Base-by-base conservation (phyloP, 495 filamentous ascomycete species). In the Monascus purpureus region DNA sequence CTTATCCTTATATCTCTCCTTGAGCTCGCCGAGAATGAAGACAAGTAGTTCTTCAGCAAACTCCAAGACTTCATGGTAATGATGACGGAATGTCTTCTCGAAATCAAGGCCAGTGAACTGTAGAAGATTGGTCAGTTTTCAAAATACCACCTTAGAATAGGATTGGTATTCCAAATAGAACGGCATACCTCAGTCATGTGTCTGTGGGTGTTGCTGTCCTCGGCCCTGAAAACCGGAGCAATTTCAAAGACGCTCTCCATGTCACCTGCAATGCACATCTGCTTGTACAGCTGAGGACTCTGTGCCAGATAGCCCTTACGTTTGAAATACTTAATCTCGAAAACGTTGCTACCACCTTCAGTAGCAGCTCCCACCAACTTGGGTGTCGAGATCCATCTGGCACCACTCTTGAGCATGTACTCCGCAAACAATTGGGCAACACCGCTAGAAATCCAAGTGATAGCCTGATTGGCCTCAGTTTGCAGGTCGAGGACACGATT, bases 211-310 rank as follows among this genome's bases (percentile, higher is more conserved):
- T 94, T 94, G 34, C 79, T 87, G 55, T 96, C 93, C 63, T 96
- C 90, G 0, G 90, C 90, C 49, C 88, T 72, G 75, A 94, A 97
- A 6, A 96, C 88, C 3, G 83, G 81, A 0, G 82, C 83, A 35
- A 92, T 77, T 47, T 85, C 80, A 49, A 82, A 95, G 8, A 97
- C 88, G 35, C 74, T 77, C 50, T 88, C 75, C 53, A 90, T 72
- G 32, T 92, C 90, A 45, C 85, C 84, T 14, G 87, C 85, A 45
- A 97, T 93, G 50, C 84, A 78, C 67, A 92, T 84, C 45, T 97
- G 90, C 65, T 97, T 95, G 55, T 92, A 88, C 29, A 97, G 72
- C 55, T 97, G 90, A 8, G 90, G 90, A 38, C 81, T 88, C 59
- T 96, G 88, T 13, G 87, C 87, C 8, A 95, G 65, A 57, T 72